These are phyloP conservation scores for Cordyceps farinosa DNA, from an alignment of 2,329 filamentous ascomycete genomes.

Conservation along the genomic window DNA sequence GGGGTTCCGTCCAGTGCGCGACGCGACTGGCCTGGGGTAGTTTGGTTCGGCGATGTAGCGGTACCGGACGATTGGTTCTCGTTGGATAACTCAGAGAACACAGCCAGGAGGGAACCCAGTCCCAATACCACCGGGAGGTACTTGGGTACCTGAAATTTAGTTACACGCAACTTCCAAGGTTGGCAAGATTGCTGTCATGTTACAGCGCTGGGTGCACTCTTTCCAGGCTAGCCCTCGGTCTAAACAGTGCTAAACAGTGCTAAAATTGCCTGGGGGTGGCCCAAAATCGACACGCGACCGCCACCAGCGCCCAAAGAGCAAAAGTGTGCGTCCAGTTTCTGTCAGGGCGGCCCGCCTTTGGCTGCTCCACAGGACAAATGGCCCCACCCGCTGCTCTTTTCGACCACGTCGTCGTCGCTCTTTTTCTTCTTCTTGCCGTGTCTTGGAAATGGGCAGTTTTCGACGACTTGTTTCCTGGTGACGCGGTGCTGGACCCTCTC, in stretches of 20 bases:
- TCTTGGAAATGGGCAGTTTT: background rate
- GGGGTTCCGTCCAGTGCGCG: background rate
- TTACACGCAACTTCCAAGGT: background rate
- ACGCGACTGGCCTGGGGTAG: background rate
- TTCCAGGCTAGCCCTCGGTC: background rate
- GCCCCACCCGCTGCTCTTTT: background rate
- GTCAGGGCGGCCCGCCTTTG: constrained; percentile 10
- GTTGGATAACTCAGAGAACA: background rate
- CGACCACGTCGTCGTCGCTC: background rate
- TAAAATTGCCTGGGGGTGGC: background rate
- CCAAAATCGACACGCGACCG: constrained; percentile 9
- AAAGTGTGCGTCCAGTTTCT: background rate
- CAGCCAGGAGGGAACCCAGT: background rate
- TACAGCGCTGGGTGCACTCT: background rate
- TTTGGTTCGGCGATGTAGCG: background rate
- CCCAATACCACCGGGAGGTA: background rate
- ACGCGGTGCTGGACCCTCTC: background rate
- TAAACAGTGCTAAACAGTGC: background rate
- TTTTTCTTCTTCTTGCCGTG: background rate
- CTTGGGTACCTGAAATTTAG: background rate
- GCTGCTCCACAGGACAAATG: background rate
- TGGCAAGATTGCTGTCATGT: background rate
- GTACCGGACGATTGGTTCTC: background rate
- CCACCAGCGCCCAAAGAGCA: background rate
- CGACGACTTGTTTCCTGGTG: background rate